Evolutionary conservation across 495 filamentous ascomycete genomes (phyloP).

Genomic region (Hyaloscypha bicolor): DNA sequence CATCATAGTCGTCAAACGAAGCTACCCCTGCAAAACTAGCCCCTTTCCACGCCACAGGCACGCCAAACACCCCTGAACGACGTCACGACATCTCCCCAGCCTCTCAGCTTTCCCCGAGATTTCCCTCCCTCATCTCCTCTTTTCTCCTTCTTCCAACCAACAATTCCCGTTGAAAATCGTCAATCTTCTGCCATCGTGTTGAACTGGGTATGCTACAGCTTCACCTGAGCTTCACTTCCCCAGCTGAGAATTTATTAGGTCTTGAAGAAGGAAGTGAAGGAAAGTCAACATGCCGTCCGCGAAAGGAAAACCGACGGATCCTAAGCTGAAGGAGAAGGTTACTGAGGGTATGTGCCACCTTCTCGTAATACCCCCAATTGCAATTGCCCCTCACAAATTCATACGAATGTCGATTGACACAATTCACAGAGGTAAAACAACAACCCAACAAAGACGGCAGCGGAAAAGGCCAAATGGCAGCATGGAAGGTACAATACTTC

Average conservation of each 20-base stretch:
- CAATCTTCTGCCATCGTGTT: background rate
- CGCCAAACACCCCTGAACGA: background rate
- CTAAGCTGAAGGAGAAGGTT: slow-evolving; percentile 51
- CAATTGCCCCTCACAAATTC: slow-evolving; percentile 2
- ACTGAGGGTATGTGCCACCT: slow-evolving; percentile 41
- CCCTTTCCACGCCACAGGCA: background rate
- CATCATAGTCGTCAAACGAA: background rate
- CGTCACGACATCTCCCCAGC: background rate
- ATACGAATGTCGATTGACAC: slow-evolving; percentile 5
- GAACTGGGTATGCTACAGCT: background rate
- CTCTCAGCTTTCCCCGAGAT: too few species aligned
- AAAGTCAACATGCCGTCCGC: slow-evolving; percentile 41
- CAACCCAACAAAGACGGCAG: slow-evolving; percentile 56
- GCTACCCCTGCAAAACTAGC: background rate
- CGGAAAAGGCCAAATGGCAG: slow-evolving; percentile 57
- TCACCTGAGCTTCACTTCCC: background rate
- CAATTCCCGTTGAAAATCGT: background rate
- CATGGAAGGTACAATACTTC: slow-evolving; percentile 51
- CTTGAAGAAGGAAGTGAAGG: too few species aligned
- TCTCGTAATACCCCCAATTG: background rate
- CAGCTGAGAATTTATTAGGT: background rate
- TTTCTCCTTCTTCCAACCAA: background rate
- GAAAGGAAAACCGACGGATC: slow-evolving; percentile 57
- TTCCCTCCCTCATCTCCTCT: too few species aligned
- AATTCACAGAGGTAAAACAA: slow-evolving; percentile 46